Conservation (phyloP, 2,329 filamentous ascomycete genomes). For the Metarhizium album region DNA sequence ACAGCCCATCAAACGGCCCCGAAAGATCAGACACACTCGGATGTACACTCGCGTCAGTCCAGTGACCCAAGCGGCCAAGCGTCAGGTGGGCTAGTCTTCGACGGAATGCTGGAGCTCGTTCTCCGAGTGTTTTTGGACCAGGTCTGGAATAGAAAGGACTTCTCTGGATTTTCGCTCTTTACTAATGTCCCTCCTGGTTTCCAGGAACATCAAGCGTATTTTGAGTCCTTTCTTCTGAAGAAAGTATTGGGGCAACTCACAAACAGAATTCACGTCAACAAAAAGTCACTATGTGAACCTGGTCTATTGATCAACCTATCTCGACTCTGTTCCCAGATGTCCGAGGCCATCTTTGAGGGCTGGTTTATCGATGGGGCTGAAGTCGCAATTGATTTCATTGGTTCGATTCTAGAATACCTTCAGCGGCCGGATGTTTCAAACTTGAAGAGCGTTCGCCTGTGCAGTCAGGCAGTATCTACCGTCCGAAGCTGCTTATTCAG, state of each 20-base stretch:
- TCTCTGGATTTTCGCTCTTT: slow-evolving; percentile 75
- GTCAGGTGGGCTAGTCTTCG: slow-evolving; percentile 59
- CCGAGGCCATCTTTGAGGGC: slow-evolving; percentile 87
- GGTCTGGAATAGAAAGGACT: slow-evolving; percentile 77
- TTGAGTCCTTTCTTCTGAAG: slow-evolving; percentile 79
- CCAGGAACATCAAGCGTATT: slow-evolving; percentile 88
- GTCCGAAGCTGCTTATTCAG: slow-evolving; percentile 71
- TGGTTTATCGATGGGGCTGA: slow-evolving; percentile 91
- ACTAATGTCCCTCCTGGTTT: slow-evolving; percentile 86
- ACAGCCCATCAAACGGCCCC: slow-evolving; percentile 49
- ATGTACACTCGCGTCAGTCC: background rate
- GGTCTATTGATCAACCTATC: slow-evolving; percentile 78
- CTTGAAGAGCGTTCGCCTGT: slow-evolving; percentile 83
- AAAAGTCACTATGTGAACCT: slow-evolving; percentile 66
- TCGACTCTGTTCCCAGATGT: slow-evolving; percentile 68
- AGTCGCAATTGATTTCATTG: slow-evolving; percentile 73
- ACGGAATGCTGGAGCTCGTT: slow-evolving; percentile 67
- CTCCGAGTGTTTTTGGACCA: slow-evolving; percentile 78
- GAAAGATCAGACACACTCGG: slow-evolving; percentile 23
- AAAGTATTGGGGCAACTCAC: slow-evolving; percentile 63
- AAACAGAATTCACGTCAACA: slow-evolving; percentile 58
- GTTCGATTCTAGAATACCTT: slow-evolving; percentile 76
- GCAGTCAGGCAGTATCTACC: slow-evolving; percentile 66
- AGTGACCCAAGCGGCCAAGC: slow-evolving; percentile 24
- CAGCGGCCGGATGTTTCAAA: slow-evolving; percentile 72